These are phyloP conservation scores for Shiraia bambusicola DNA, from an alignment of 2,329 filamentous ascomycete genomes.

Conservation along the genomic window DNA sequence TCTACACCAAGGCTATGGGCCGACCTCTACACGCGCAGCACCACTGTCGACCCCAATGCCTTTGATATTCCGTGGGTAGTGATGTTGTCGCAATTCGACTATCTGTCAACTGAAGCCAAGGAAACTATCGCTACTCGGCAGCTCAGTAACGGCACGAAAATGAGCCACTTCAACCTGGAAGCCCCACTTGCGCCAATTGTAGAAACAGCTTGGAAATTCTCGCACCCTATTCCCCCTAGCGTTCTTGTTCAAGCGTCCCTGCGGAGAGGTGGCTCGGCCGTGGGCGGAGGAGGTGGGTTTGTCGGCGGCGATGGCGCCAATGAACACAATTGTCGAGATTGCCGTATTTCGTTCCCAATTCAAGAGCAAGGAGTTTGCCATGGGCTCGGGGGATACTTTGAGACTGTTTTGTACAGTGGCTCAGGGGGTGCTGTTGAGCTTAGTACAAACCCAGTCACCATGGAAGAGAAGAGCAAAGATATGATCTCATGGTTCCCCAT, in stretches of 20 bases:
- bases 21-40: constrained; percentile 68
- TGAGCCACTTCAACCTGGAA: constrained; percentile 37
- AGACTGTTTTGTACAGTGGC: constrained; percentile 82
- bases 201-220: constrained; percentile 78
- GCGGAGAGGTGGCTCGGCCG: constrained; percentile 64
- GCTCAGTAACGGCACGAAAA: constrained; percentile 45
- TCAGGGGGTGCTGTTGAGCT: constrained; percentile 69
- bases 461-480: constrained; percentile 88
- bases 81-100: constrained; percentile 86
- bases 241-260: constrained; percentile 59
- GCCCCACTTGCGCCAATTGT: constrained; percentile 52
- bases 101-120: constrained; percentile 63
- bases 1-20: constrained; percentile 81
- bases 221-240: constrained; percentile 67
- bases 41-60: constrained; percentile 64
- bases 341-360: constrained; percentile 75
- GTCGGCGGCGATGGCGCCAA: constrained; percentile 78
- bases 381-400: constrained; percentile 91
- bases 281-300: constrained; percentile 71
- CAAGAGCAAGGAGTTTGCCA: constrained; percentile 80
- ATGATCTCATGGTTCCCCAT: constrained; percentile 99
- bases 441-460: constrained; percentile 88
- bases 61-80: constrained; percentile 95
- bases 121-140: constrained; percentile 51
- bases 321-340: constrained; percentile 85